phyloP scores from a whole-genome alignment of 371 early-diverging fungal species.

The Smittium culicis region DNA sequence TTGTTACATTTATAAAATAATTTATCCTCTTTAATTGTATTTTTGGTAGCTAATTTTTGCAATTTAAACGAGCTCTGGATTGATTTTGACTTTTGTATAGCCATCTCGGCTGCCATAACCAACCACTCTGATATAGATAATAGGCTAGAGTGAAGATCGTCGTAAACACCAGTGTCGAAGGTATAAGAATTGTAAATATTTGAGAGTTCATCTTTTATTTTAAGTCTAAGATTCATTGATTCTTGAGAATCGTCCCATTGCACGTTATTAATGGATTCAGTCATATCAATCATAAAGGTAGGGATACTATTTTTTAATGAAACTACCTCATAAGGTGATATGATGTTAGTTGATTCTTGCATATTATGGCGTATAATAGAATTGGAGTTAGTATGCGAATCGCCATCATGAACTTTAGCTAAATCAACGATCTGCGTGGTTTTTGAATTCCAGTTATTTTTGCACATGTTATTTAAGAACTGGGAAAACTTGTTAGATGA shows the following conservation, averaged over 20 bases:
- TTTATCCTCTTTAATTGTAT: background rate
- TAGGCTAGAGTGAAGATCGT: background rate
- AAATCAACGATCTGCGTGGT: background rate
- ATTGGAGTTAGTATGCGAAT: background rate
- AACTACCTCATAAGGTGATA: background rate
- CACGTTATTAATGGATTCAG: background rate
- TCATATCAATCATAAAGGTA: constrained; percentile 5
- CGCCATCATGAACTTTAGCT: background rate
- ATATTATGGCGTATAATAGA: background rate
- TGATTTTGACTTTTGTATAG: background rate
- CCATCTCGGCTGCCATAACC: constrained; percentile 2
- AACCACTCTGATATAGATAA: constrained; percentile 5
- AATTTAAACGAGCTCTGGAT: background rate
- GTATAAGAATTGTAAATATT: background rate
- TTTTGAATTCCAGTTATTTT: constrained; percentile 4
- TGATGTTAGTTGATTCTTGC: background rate
- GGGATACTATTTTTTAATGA: background rate
- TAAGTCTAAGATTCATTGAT: background rate
- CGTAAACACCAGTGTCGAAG: background rate
- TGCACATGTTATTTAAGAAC: background rate
- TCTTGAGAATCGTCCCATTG: background rate
- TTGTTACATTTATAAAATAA: background rate
- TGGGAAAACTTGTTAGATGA: background rate
- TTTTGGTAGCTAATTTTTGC: background rate
- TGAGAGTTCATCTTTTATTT: background rate